Evolutionary conservation across 345 rosid genomes (phyloP), one percentile per base, ranked within the genome.

Genomic region (Geranium rotundifolium): DNA sequence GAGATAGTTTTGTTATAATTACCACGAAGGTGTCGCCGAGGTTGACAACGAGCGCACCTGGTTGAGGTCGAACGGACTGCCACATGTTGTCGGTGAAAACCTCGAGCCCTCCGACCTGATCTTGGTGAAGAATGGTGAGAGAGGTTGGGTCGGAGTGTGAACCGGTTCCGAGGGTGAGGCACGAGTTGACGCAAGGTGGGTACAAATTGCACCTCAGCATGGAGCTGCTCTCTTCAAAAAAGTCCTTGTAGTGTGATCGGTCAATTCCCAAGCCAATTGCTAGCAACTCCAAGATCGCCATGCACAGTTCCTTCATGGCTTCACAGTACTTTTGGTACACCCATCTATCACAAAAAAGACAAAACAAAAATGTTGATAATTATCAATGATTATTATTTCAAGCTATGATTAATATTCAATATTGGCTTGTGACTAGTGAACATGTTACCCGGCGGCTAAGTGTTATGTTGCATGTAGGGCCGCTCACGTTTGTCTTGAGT

Each of bases 81-180:
- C 97, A 90, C 67, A 67, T 68, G 66, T 75, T 74, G 59, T 83
- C 63, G 1, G 78, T 71, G 54, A 85, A 81, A 37, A 90, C 95
- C 72, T 90, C 67, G 19, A 90, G 95, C 1, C 97, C 95, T 10
- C 80, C 90, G 14, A 87, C 92, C 59, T 87, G 72, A 64, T 87
- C 95, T 69, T 90, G 95, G 62, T 87, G 90, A 72, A 90, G 97
- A 49, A 90, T 85, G 4, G 97, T 87, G 23, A 90, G 37, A 61
- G 97, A 81, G 29, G 79, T 82, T 23, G 97, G 92, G 76, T 90
- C 97, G 23, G 76, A 74, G 65, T 90, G 97, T 72, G 97, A 95
- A 20, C 97, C 97, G 9, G 97, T 90, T 58, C 97, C 97, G 29
- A 90, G 70, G n/a, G 87, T 73, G 54, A 78, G 81, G 10, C 72